These are phyloP conservation scores for Jaenimonas drosophilae DNA, from an alignment of 208 protist species.

Conservation along the genomic window DNA sequence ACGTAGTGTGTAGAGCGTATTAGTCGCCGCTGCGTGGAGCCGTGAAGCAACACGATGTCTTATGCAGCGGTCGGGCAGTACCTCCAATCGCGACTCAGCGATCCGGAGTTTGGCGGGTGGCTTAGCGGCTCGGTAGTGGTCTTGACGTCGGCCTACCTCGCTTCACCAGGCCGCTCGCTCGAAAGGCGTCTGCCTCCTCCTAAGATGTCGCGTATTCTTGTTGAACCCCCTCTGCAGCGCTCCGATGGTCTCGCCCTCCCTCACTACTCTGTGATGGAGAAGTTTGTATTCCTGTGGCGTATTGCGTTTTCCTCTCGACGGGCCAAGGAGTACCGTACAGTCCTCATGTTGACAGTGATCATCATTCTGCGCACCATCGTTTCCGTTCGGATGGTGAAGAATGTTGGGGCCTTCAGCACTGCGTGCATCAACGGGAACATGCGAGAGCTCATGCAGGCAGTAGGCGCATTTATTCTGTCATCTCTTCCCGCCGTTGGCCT, in stretches of 20 bases:
- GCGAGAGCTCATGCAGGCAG: conserved; percentile 7
- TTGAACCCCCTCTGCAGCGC: neutral
- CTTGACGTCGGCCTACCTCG: neutral
- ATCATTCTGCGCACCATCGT: conserved; percentile 33
- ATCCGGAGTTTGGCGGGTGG: too few species aligned
- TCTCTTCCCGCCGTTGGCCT: conserved; percentile 37
- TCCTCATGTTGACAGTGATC: conserved; percentile 23
- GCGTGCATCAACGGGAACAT: conserved; percentile 24
- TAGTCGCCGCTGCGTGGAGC: too few species aligned
- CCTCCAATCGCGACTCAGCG: too few species aligned
- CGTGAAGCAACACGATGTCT: too few species aligned
- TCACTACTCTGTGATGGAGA: too few species aligned
- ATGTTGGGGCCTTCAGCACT: conserved; percentile 16
- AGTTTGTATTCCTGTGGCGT: conserved; percentile 25
- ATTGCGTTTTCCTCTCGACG: conserved; percentile 31
- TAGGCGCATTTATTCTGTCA: conserved; percentile 20
- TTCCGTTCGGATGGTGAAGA: conserved; percentile 21
- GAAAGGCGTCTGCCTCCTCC: neutral
- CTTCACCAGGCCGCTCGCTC: neutral
- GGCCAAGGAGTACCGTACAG: conserved; percentile 19
- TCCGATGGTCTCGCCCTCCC: too few species aligned
- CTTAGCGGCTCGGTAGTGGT: neutral
- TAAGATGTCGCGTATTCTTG: neutral
- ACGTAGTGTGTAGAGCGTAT: too few species aligned
- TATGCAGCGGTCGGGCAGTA: too few species aligned